Conservation (phyloP, 2,329 filamentous ascomycete species). For the Macrophomina tecta region DNA sequence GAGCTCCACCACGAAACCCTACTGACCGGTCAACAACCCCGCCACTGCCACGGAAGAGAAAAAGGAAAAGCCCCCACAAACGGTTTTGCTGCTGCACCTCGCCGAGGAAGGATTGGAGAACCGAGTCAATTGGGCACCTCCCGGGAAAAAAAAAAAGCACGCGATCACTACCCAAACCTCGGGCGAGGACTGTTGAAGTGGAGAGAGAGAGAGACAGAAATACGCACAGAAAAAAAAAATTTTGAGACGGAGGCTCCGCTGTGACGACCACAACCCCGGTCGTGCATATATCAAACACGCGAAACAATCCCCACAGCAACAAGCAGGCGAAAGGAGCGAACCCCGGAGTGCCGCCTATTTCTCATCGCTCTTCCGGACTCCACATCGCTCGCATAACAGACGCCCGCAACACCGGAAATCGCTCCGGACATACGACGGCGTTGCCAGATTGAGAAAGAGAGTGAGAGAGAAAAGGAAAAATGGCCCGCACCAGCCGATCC, state of each 20-base stretch:
- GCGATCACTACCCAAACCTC: background rate
- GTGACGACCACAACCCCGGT: constrained; percentile 7
- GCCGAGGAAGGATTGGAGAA: background rate
- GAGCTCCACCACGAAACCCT: background rate
- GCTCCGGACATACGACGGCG: no score
- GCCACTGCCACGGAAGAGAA: background rate
- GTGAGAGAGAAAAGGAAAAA: background rate
- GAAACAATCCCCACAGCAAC: background rate
- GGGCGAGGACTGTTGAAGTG: background rate
- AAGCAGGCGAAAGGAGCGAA: background rate
- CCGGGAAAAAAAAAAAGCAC: background rate
- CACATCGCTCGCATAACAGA: no score
- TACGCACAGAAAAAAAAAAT: constrained; percentile 1
- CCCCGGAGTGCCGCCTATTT: background rate
- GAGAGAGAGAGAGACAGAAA: background rate
- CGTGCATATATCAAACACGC: background rate
- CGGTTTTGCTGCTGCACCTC: background rate
- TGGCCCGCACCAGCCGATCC: background rate
- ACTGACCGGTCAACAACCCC: constrained; percentile 10
- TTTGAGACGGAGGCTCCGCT: background rate
- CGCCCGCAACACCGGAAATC: no score
- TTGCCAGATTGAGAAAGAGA: no score
- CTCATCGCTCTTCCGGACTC: background rate
- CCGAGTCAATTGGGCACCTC: background rate
- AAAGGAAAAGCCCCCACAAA: background rate